These are phyloP conservation scores for Volvox reticuliferus DNA, from an alignment of 139 green algal genomes.

Conservation along the genomic window DNA sequence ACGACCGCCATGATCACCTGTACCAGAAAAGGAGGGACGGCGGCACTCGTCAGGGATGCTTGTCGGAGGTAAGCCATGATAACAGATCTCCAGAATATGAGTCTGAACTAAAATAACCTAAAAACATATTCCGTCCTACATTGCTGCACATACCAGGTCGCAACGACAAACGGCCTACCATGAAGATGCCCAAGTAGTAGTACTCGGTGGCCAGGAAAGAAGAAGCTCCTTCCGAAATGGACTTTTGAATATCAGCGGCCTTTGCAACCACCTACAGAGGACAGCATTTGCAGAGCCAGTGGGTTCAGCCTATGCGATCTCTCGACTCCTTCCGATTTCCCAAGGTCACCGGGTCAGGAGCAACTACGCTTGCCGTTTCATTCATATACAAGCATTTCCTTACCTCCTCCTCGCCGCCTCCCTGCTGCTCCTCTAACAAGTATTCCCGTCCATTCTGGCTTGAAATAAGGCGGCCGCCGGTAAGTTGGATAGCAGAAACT, in stretches of 20 bases:
- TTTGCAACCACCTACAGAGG: constrained; percentile 87
- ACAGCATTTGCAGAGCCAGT: background rate
- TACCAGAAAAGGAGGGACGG: background rate
- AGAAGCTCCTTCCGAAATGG: constrained; percentile 91
- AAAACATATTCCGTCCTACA: too few relatives aligned
- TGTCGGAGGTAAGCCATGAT: too few relatives aligned
- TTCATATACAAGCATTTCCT: background rate
- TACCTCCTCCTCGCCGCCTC: constrained; percentile 45
- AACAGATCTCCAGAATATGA: too few relatives aligned
- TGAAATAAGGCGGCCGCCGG: constrained; percentile 58
- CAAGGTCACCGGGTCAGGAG: background rate
- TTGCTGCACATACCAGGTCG: too few relatives aligned
- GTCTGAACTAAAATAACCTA: too few relatives aligned
- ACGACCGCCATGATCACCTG: constrained; percentile 91
- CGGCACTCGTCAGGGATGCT: too few relatives aligned
- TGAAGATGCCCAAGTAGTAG: constrained; percentile 73
- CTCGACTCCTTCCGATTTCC: background rate
- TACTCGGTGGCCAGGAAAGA: constrained; percentile 98
- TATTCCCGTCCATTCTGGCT: constrained; percentile 82
- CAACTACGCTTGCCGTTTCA: background rate
- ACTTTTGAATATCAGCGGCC: constrained; percentile 89
- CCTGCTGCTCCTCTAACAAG: constrained; percentile 75
- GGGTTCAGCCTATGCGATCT: background rate
- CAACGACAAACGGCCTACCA: constrained; percentile 36
- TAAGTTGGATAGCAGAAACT: constrained; percentile 66